phyloP scores from a whole-genome alignment of 2,329 filamentous ascomycete genomes.

The Aspergillus sp. region DNA sequence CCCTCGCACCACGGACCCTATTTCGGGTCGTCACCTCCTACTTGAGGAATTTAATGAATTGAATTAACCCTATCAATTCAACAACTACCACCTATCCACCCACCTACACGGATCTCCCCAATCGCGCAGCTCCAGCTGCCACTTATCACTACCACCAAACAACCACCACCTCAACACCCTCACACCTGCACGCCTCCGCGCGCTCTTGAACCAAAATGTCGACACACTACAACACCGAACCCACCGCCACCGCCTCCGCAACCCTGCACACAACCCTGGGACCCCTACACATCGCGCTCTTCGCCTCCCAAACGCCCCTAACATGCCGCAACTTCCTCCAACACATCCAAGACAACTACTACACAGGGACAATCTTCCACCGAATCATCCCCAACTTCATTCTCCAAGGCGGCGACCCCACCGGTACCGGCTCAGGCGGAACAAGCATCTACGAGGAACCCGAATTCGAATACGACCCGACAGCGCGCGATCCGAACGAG shows the following conservation, averaged over 20 bases:
- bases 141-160: background rate
- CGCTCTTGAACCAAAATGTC: conserved; percentile 63
- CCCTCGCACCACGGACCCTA: background rate
- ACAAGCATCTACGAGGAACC: conserved; percentile 85
- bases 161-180: background rate
- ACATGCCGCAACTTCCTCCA: conserved; percentile 95
- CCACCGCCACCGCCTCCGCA: conserved; percentile 88
- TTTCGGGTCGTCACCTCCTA: background rate
- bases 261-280: conserved; percentile 87
- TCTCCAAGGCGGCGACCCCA: conserved; percentile 91
- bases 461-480: conserved; percentile 57
- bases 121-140: background rate
- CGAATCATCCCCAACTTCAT: conserved; percentile 90
- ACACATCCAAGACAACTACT: conserved; percentile 92
- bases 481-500: conserved; percentile 49
- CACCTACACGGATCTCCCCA: background rate
- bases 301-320: conserved; percentile 89
- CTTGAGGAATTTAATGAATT: background rate
- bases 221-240: conserved; percentile 89
- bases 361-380: conserved; percentile 91
- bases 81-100: background rate
- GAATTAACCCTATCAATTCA: background rate
- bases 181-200: background rate
- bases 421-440: conserved; percentile 86
- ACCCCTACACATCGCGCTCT: conserved; percentile 88